phyloP scores from a whole-genome alignment of 148 eudicot genomes.

The Vaccinium vitisidaea region DNA sequence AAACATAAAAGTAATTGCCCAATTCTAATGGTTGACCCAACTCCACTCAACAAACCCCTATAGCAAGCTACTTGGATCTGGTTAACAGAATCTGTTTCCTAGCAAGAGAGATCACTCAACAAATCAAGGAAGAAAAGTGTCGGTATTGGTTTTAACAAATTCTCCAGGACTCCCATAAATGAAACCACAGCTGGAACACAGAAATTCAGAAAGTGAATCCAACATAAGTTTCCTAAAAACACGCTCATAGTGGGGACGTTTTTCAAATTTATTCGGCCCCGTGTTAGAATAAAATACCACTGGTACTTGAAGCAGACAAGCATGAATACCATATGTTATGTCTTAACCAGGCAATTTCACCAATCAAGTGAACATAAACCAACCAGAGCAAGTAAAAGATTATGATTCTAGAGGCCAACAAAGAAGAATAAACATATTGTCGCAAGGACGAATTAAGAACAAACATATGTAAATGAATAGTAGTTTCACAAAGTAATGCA shows the following conservation, averaged over 20 bases:
- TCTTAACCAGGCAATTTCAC: background rate
- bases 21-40: background rate
- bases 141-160: background rate
- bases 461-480: background rate
- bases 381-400: background rate
- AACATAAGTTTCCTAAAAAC: background rate
- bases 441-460: background rate
- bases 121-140: background rate
- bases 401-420: background rate
- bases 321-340: background rate
- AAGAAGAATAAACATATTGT: no score
- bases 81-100: background rate
- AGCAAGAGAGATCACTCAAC: background rate
- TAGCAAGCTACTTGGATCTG: background rate
- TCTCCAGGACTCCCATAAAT: background rate
- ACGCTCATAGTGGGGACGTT: background rate
- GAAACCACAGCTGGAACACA: background rate
- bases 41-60: background rate
- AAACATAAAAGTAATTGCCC: background rate
- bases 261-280: background rate
- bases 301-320: slow-evolving; percentile 3
- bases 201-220: background rate
- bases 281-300: background rate
- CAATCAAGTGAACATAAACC: background rate
- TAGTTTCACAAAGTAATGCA: no score